Base-by-base conservation (phyloP, 2,329 filamentous ascomycete species). In the Aspergillus persii region DNA sequence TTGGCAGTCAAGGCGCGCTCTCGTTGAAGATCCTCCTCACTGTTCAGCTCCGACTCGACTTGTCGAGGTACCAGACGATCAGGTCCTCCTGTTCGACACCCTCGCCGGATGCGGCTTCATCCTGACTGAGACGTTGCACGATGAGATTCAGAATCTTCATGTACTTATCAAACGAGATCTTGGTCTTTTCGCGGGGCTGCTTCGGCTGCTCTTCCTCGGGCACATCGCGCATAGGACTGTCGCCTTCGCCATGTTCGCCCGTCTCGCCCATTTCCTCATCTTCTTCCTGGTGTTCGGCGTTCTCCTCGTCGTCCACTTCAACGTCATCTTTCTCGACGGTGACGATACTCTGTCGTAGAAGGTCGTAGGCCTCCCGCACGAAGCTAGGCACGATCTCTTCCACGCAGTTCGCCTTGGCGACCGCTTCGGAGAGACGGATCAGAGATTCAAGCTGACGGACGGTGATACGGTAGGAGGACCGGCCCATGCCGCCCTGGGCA, bases 301-400 rank as follows among this genome's bases (percentile, higher is more conserved):
- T 80, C 23, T 86, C 89, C 3, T 91, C 89, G 5, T 93, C 92
- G 55, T 96, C 92, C 61, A 99, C 89, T 71, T 98, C 94, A 15
- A 99, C 88, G 69, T 99, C 95, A 68, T 99, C 95, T 71, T 98
- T 95, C 77, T 99, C 95, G 29, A 99, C 95, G 1, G 90, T 95
- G 69, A 99, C 97, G 74, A 99, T 99, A 75, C 90, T 95, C 77
- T 97, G 93, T 47, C 92, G 84, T 11, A 99, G 85, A 8, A 99
- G 84, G 68, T 95, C 92, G 76, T 89, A 98, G 0, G 94, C 95
- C 77, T 99, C 95, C 46, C 89, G 84, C 15, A 99, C 95, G 77
- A 98, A 96, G 0, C 86, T 85, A 1, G 90, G 84, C 0, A 87
- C 88, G 61, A 99, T 90, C 63, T 97, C 92, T 68, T 94, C 90